Evolutionary conservation across 495 filamentous ascomycete genomes (phyloP).

Genomic region (Hypomontagnella submonticulosa): DNA sequence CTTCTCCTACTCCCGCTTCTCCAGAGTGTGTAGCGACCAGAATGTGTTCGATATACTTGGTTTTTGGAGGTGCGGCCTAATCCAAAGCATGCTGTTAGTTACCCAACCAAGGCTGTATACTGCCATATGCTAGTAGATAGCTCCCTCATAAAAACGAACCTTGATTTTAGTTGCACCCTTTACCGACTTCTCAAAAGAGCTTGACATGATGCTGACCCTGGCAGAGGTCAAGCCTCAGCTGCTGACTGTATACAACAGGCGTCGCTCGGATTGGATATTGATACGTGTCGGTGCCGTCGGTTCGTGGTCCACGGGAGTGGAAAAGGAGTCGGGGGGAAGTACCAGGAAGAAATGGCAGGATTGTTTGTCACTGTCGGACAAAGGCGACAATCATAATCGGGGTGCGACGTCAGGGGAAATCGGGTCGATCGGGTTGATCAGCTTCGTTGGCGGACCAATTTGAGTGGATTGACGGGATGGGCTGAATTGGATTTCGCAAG

Average conservation of each 20-base stretch:
- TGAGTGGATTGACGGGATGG: slow-evolving; percentile 25
- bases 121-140: not conserved
- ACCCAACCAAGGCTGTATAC: not conserved
- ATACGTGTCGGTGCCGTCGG: slow-evolving; percentile 18
- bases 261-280: slow-evolving; percentile 20
- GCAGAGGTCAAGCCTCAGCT: slow-evolving; percentile 25
- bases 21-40: slow-evolving; percentile 94
- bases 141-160: slow-evolving; percentile 62
- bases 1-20: slow-evolving; percentile 94
- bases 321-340: slow-evolving; percentile 18
- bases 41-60: slow-evolving; percentile 99
- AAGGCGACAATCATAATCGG: slow-evolving; percentile 44
- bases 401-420: slow-evolving; percentile 38
- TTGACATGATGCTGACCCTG: slow-evolving; percentile 67
- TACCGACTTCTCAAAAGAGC: slow-evolving; percentile 90
- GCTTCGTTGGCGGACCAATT: slow-evolving; percentile 29
- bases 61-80: slow-evolving; percentile 94
- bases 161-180: slow-evolving; percentile 96
- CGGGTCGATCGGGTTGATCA: slow-evolving; percentile 2
- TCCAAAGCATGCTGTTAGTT: slow-evolving; percentile 31
- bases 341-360: slow-evolving; percentile 18
- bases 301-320: slow-evolving; percentile 12
- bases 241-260: slow-evolving; percentile 1
- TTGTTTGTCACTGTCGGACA: slow-evolving; percentile 42
- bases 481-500: slow-evolving; percentile 16